Conservation (phyloP, 495 filamentous ascomycete genomes). For the Neurospora intermedia region DNA sequence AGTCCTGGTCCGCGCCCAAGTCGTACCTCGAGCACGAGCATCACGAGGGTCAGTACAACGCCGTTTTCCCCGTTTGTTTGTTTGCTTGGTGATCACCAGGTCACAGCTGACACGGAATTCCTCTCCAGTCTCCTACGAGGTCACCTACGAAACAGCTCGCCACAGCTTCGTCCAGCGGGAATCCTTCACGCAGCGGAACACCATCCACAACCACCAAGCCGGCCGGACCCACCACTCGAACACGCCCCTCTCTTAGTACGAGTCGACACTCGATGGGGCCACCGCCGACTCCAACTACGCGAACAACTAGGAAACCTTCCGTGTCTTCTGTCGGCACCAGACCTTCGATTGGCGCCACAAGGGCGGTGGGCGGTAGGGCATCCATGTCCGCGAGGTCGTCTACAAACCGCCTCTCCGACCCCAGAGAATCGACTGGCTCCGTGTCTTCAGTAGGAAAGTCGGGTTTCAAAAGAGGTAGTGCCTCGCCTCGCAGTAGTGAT, state of each 20-base stretch:
- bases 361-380: slow-evolving; percentile 25
- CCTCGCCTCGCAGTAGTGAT: slow-evolving; percentile 25
- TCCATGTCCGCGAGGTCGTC: slow-evolving; percentile 23
- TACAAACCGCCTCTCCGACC: slow-evolving; percentile 19
- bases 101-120: background rate
- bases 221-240: slow-evolving; percentile 31
- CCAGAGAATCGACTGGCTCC: slow-evolving; percentile 34
- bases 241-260: slow-evolving; percentile 39
- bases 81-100: background rate
- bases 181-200: slow-evolving; percentile 50
- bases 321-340: slow-evolving; percentile 20
- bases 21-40: slow-evolving; percentile 40
- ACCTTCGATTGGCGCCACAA: slow-evolving; percentile 16
- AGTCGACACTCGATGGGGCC: slow-evolving; percentile 61
- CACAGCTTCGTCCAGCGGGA: slow-evolving; percentile 43
- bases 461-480: slow-evolving; percentile 22
- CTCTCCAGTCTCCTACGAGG: slow-evolving; percentile 57
- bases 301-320: slow-evolving; percentile 24
- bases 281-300: slow-evolving; percentile 32
- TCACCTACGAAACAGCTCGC: slow-evolving; percentile 69
- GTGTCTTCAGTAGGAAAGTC: slow-evolving; percentile 26
- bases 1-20: slow-evolving; percentile 43
- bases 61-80: background rate
- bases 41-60: slow-evolving; percentile 42
- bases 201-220: slow-evolving; percentile 39